These are phyloP conservation scores for Aurinia saxatilis DNA, from an alignment of 345 rosid species.

Conservation along the genomic window DNA sequence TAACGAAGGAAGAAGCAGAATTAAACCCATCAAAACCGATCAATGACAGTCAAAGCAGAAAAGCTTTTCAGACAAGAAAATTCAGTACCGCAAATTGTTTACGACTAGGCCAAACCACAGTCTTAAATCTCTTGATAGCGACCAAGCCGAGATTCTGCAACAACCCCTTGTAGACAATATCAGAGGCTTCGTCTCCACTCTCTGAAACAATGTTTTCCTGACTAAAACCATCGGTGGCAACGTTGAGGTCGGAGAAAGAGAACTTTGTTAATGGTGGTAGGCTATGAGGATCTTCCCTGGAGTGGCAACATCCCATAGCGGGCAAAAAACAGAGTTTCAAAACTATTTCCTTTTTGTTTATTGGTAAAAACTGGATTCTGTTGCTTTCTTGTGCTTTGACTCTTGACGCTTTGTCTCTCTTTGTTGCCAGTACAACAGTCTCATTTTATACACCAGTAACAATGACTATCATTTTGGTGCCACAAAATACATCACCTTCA, in stretches of 20 bases:
- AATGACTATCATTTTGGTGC: slow-evolving; percentile 7
- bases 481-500: background rate
- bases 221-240: slow-evolving; percentile 56
- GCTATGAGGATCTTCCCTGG: slow-evolving; percentile 27
- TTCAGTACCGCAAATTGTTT: slow-evolving; percentile 43
- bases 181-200: slow-evolving; percentile 29
- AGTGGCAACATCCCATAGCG: slow-evolving; percentile 69
- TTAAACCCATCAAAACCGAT: background rate
- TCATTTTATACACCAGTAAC: no score
- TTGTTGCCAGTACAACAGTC: slow-evolving; percentile 1
- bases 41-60: background rate
- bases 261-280: slow-evolving; percentile 44
- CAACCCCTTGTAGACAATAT: slow-evolving; percentile 56
- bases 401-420: slow-evolving; percentile 8
- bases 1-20: background rate
- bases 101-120: slow-evolving; percentile 63
- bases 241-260: slow-evolving; percentile 46
- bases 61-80: background rate
- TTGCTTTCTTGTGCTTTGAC: slow-evolving; percentile 12
- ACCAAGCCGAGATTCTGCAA: slow-evolving; percentile 42
- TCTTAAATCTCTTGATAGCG: slow-evolving; percentile 53
- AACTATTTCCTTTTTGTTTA: background rate
- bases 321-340: background rate
- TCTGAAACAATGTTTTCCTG: slow-evolving; percentile 52
- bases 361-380: background rate